A percentile compares a stretch with the other conserved stretches of the same genome.
Conservation (phyloP, 208 protist genomes). For the Trypanosoma mega region DNA sequence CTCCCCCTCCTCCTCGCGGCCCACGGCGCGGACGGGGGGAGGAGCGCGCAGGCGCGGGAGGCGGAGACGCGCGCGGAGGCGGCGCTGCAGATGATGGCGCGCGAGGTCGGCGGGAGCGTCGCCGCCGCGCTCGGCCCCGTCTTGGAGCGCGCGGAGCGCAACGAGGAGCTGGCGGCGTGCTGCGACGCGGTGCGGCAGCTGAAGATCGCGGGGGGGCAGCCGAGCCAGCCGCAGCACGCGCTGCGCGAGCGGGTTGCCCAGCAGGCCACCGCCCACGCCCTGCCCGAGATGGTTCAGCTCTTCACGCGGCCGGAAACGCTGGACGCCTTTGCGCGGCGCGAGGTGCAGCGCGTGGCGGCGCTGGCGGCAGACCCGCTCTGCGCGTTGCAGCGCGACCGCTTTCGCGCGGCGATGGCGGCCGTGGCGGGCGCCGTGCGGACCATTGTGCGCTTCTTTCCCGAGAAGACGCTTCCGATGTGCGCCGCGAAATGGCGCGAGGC, state of each 20-base stretch:
- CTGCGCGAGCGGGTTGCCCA: constrained; percentile 14
- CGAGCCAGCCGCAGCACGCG: not conserved
- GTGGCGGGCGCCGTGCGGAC: constrained; percentile 23
- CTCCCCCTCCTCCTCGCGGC: constrained; percentile 1
- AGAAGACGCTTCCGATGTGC: constrained; percentile 47
- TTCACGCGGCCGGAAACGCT: constrained; percentile 18
- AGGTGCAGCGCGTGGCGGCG: constrained; percentile 7
- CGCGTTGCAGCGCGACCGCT: constrained; percentile 15
- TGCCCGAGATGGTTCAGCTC: constrained; percentile 14
- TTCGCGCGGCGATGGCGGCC: constrained; percentile 18
- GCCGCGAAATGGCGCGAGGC: constrained; percentile 33
- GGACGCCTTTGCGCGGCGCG: constrained; percentile 26
- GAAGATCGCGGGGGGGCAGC: constrained; percentile 23
- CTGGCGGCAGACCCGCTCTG: constrained; percentile 7
- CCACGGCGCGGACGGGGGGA: not conserved
- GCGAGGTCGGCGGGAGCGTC: constrained; percentile 17
- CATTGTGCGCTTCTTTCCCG: constrained; percentile 49
- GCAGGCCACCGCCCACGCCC: constrained; percentile 16
- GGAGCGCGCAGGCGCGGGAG: not conserved
- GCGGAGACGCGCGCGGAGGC: constrained; percentile 12
- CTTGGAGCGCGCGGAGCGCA: constrained; percentile 21
- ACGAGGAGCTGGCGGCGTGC: constrained; percentile 39
- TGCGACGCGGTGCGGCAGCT: constrained; percentile 39
- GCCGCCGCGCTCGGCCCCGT: constrained; percentile 13
- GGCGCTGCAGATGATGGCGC: constrained; percentile 21